phyloP scores from a whole-genome alignment of 345 rosid species.

The Excoecaria cochinchinensis region DNA sequence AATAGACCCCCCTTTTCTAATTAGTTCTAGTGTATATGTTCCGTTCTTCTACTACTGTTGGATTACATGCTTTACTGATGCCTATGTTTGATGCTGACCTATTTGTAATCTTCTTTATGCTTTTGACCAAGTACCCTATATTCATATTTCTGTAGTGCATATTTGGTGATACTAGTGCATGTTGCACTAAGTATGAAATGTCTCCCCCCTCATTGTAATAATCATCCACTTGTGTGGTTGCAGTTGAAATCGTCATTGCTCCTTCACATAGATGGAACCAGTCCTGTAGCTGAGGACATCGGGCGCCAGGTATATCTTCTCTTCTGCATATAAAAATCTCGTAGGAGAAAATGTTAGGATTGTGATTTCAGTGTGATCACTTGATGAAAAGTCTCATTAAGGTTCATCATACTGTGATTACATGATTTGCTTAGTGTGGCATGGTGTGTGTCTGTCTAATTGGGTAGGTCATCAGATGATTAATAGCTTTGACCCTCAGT shows the following conservation, averaged over 20 bases:
- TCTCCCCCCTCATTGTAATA: background rate
- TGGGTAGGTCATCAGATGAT: background rate
- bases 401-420: background rate
- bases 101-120: background rate
- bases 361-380: background rate
- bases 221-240: constrained; percentile 16
- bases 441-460: background rate
- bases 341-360: background rate
- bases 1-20: no score
- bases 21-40: no score
- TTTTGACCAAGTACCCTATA: no score
- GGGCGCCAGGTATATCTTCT: constrained; percentile 82
- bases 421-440: background rate
- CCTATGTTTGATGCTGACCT: background rate
- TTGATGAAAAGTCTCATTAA: background rate
- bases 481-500: background rate
- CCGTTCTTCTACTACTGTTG: no score
- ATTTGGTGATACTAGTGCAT: background rate
- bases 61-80: background rate
- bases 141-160: background rate
- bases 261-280: constrained; percentile 95
- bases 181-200: background rate
- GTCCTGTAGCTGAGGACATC: constrained; percentile 93
- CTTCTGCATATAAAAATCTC: background rate
- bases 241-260: constrained; percentile 92